Evolutionary conservation across 2,329 filamentous ascomycete genomes (phyloP).

Genomic region (Coniochaeta sp.): DNA sequence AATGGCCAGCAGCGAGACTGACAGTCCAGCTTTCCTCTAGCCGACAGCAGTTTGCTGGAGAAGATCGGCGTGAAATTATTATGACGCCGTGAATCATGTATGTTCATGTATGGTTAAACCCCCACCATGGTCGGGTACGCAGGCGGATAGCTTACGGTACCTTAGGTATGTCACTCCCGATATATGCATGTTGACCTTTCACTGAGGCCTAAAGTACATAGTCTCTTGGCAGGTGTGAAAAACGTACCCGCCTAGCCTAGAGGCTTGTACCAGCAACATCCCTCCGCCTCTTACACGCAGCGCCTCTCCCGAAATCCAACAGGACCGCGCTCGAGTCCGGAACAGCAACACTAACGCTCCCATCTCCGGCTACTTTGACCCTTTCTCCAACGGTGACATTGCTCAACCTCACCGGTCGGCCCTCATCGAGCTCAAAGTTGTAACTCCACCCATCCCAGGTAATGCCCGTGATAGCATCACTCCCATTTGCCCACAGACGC

Average conservation of each 20-base stretch:
- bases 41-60: not conserved
- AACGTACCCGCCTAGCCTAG: not conserved
- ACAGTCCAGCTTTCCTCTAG: not conserved
- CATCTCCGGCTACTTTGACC: conserved; percentile 20
- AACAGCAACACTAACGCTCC: conserved; percentile 21
- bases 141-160: too few species aligned
- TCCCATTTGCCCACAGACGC: conserved; percentile 52
- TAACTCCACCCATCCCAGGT: conserved; percentile 57
- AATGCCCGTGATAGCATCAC: conserved; percentile 54
- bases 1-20: conserved; percentile 23
- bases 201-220: not conserved
- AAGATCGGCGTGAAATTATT: not conserved
- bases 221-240: not conserved
- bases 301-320: conserved; percentile 19
- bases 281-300: not conserved
- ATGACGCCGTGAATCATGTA: not conserved
- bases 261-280: not conserved
- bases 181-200: not conserved
- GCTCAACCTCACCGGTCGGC: conserved; percentile 41
- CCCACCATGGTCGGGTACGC: not conserved
- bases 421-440: conserved; percentile 49
- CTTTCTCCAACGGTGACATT: conserved; percentile 47
- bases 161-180: not conserved
- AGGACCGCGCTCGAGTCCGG: conserved; percentile 34
- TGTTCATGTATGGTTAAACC: not conserved